A percentile compares a stretch with the other conserved stretches of the same genome.
phyloP scores from a whole-genome alignment of 805 yeast species.

The Candida oleophila region DNA sequence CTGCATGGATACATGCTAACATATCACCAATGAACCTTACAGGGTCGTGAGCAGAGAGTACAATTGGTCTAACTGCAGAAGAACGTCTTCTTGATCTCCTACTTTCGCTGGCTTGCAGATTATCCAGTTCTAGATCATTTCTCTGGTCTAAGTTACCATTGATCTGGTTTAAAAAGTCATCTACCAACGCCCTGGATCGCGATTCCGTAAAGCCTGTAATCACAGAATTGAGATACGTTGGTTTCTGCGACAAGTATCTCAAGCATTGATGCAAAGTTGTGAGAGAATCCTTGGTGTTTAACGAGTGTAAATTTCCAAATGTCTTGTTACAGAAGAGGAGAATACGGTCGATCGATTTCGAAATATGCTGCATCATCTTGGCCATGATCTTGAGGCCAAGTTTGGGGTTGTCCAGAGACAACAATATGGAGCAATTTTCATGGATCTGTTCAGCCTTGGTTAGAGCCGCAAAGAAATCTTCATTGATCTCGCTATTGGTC shows the following conservation, averaged over 20 bases:
- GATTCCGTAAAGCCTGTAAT: slow-evolving; percentile 63
- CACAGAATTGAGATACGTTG: slow-evolving; percentile 56
- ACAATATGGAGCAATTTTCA: slow-evolving; percentile 64
- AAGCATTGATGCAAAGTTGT: slow-evolving; percentile 31
- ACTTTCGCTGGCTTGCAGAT: background rate
- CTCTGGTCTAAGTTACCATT: slow-evolving; percentile 26
- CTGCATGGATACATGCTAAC: slow-evolving; percentile 81
- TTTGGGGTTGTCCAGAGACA: slow-evolving; percentile 66
- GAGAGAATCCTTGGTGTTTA: slow-evolving; percentile 24
- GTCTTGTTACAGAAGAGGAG: slow-evolving; percentile 30
- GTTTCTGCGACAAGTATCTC: slow-evolving; percentile 31
- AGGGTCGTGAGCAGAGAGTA: slow-evolving; percentile 75
- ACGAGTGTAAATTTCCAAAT: slow-evolving; percentile 28
- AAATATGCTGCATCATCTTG: slow-evolving; percentile 51
- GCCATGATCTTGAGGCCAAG: slow-evolving; percentile 66
- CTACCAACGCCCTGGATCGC: slow-evolving; percentile 61
- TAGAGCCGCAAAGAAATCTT: slow-evolving; percentile 60
- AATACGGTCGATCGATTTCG: slow-evolving; percentile 33
- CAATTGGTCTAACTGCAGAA: slow-evolving; percentile 44
- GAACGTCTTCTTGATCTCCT: background rate
- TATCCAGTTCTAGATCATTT: slow-evolving; percentile 1
- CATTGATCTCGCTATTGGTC: slow-evolving; percentile 42
- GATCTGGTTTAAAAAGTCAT: slow-evolving; percentile 65
- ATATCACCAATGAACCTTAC: slow-evolving; percentile 81
- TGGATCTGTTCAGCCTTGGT: slow-evolving; percentile 63